Evolutionary conservation across 164 flowering plant species (phyloP), one percentile per base, ranked within the genome.

Genomic region (Tetrastigma voinierianum): DNA sequence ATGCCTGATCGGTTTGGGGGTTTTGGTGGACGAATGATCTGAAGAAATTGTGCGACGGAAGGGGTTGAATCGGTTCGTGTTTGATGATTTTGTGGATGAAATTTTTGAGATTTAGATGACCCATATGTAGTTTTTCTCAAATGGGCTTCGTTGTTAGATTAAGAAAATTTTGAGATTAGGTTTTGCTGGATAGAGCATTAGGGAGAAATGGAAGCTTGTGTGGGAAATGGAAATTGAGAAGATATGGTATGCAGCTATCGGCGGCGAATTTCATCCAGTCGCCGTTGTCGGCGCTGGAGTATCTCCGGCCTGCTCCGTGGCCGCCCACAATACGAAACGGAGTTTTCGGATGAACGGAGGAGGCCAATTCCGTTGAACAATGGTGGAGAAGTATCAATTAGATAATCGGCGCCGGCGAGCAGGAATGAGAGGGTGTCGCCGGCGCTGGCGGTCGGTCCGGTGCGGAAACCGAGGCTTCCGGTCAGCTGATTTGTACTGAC

Each of bases 371-470:
- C n/a, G n/a, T n/a, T n/a, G n/a, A 49, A 57, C 49, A 73, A 69
- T 18, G 84, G 78, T 11, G 96, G 90, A 18, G 99, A 96, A 80
- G 98, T 96, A 25, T 81, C 98, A 0, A 96, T 96, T 66, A 79
- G 98, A 96, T 96, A 25, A 88, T 96, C 48, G 91, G 93, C 43
- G 82, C 83, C 0, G 86, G 75, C 16, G 97, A 92, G 54, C 90
- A 82, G 7, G 97, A 80, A 78, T 57, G 80, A 78, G 2, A 76
- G 84, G 73, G 74, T 70, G 16, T 71, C 43, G 8, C 18, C 46
- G 17, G 43, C 40, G 7, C 46, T 72, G 53, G 70, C 64, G 47
- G 68, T 68, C 25, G 83, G 83, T 45, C 74, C 67, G 70, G 66
- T 15, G 23, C 65, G 79, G 82, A 79, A 13, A 62, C 49, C 73